Base-by-base conservation (phyloP, 768 basidiomycete species). In the Gelatoporia subvermispora region DNA sequence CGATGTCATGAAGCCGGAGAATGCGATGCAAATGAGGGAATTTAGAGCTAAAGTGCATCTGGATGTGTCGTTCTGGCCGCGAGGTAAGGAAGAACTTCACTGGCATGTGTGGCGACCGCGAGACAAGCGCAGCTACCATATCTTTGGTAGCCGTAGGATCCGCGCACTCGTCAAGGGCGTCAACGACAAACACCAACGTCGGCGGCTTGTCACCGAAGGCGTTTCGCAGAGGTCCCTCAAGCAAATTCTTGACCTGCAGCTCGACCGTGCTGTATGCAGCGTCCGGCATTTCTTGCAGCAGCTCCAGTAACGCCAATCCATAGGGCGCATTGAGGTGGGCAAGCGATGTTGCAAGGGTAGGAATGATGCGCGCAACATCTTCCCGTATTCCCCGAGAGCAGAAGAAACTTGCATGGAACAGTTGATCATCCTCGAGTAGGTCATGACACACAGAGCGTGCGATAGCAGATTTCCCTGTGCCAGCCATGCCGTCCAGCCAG, bases 391-490 rank as follows among this genome's bases (percentile, higher is more conserved):
- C 50, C 2, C 58, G 51, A 35, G 64, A 58, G 45, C 68, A 70
- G 50, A 64, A 65, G 49, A 65, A 69, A n/a, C 56, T 66, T 2
- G 65, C 62, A n/a, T n/a, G n/a, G 3, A 66, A 68, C 10, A 72
- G 64, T 9, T 49, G 38, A 2, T 53, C 50, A 13, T 47, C 35
- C 5, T 57, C 41, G 16, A 50, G 38, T 13, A 62, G 57, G 17
- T 41, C 45, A 3, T 56, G 16, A 15, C 64, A 63, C n/a, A 72
- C 49, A 4, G 67, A 63, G 35, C 66, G 62, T 7, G 69, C 61
- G 16, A 73, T 67, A 23, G 68, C 49, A 3, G 69, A 68, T 52
- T 71, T 72, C 8, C 72, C 72, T 8, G 53, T 57, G 13, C 72
- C 72, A 15, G 70, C 68, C 15, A 56, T 51, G 24, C 66, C 70